These are phyloP conservation scores for Rhodotorula diobovata DNA, from an alignment of 768 basidiomycete genomes.

Conservation along the genomic window DNA sequence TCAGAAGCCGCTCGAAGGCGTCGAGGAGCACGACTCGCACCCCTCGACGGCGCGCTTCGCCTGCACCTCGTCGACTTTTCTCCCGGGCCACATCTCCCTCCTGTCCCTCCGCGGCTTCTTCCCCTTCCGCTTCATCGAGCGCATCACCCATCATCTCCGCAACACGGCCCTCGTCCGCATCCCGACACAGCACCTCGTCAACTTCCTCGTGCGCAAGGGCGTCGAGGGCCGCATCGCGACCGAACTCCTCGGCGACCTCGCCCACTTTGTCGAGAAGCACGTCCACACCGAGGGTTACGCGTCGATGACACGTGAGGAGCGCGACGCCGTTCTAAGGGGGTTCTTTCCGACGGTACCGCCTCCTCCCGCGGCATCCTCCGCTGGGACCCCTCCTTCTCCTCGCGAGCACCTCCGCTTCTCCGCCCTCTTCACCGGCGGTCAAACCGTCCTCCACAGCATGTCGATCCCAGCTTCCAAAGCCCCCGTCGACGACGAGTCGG, in stretches of 20 bases:
- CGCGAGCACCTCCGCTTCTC: not conserved
- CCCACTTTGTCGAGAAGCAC: conserved; percentile 5
- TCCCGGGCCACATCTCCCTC: conserved; percentile 1
- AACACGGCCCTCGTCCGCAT: conserved; percentile 2
- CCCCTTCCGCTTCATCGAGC: not conserved
- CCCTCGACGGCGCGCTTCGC: not conserved
- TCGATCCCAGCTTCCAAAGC: not conserved
- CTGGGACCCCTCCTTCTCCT: not conserved
- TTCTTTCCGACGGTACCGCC: conserved; percentile 2
- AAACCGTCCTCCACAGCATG: conserved; percentile 4
- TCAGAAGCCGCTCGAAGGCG: not conserved
- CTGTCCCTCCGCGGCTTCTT: conserved; percentile 8
- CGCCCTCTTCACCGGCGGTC: conserved; percentile 9
- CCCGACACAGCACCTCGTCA: not conserved
- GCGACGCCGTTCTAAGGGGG: not conserved
- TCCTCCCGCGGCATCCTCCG: not conserved
- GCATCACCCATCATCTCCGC: conserved; percentile 8
- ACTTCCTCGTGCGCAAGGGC: conserved; percentile 11
- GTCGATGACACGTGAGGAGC: conserved; percentile 4
- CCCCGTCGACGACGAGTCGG: not conserved
- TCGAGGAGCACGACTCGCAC: not conserved
- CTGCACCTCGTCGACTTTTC: not conserved
- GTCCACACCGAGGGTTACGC: conserved; percentile 6
- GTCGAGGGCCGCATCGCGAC: conserved; percentile 9
- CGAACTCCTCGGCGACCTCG: conserved; percentile 13